Conservation (phyloP, 805 yeast genomes). For the Sugiyamaella marilandica region DNA sequence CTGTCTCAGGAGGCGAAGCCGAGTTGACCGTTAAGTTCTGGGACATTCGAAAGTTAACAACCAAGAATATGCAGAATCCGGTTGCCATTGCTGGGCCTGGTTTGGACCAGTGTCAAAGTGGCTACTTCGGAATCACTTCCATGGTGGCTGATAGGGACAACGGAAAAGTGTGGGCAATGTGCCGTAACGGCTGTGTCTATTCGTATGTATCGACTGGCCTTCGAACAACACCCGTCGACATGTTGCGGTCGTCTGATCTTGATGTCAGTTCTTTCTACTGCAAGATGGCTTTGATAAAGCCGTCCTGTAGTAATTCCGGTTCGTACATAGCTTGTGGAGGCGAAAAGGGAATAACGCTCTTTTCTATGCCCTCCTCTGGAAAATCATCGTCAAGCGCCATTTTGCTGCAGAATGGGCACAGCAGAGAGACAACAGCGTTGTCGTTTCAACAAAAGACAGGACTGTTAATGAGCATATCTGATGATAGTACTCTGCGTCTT, state of each 20-base stretch:
- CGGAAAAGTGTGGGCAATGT: constrained; percentile 23
- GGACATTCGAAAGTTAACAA: constrained; percentile 25
- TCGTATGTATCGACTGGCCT: constrained; percentile 10
- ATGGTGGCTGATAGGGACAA: constrained; percentile 15
- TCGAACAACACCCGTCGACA: constrained; percentile 4
- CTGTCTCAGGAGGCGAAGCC: constrained; percentile 21
- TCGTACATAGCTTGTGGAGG: constrained; percentile 22
- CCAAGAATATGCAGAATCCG: constrained; percentile 3
- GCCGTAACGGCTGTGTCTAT: constrained; percentile 16
- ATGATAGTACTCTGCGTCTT: constrained; percentile 14
- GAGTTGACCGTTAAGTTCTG: constrained; percentile 24
- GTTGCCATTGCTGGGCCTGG: constrained; percentile 1
- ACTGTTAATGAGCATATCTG: constrained; percentile 14
- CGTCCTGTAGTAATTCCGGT: constrained; percentile 12
- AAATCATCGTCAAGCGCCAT: constrained; percentile 2
- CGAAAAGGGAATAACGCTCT: constrained; percentile 12
- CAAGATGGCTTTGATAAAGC: constrained; percentile 17
- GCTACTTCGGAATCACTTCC: constrained; percentile 19
- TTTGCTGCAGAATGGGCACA: constrained; percentile 15
- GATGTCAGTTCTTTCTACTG: constrained; percentile 18
- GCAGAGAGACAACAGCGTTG: constrained; percentile 13
- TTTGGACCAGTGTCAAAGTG: background rate
- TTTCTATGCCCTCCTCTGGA: constrained; percentile 12
- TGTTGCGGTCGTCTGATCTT: constrained; percentile 11
- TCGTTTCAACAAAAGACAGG: constrained; percentile 12